Base-by-base conservation (phyloP, 2,329 filamentous ascomycete genomes). In the Botrytis cinerea region DNA sequence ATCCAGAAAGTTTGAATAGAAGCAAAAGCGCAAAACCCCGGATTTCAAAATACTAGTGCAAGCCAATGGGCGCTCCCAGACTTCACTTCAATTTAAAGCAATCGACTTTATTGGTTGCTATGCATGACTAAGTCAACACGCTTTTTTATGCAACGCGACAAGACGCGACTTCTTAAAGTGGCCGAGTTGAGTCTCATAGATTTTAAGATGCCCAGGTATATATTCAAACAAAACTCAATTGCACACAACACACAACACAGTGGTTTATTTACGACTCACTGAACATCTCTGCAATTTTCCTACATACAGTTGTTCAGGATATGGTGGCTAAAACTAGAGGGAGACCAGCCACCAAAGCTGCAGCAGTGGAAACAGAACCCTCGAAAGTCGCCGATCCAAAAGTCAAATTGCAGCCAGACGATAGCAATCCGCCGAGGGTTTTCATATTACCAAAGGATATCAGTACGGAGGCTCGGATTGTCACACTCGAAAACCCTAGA, bases 361-460 rank as follows among this genome's bases (percentile, higher is more conserved):
- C 73, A 7, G 66, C 25, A 69, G 66, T 57, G n/a, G 66, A 57
- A 32, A 64, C 72, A n/a, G 75, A 76, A 70, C 43, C 73, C 25
- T 59, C 80, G 32, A 78, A 81, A 61, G 78, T 78, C 14, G 68
- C 78, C 16, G 71, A 79, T 18, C 75, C 75, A 71, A 81, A 81
- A 77, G 67, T 77, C 57, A 79, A 77, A 78, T 77, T 81, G 64
- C 75, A 68, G 28, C 74, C 78, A 25, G 78, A 80, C 69, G 79
- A 78, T 22, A 43, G 81, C 38, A 86, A 84, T 59, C 83, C 87
- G 16, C 85, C 86, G 4, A 86, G 85, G 71, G 80, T 92, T 66
- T 90, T 92, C 80, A 85, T 92, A 73, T 82, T 92, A 9, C 90
- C 90, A 22, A 84, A 84, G n/a, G 83, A 84, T 75, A 85, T 87